Conservation (phyloP, 225 moss, liverwort and hornwort species). For the Physcomitrium patens region DNA sequence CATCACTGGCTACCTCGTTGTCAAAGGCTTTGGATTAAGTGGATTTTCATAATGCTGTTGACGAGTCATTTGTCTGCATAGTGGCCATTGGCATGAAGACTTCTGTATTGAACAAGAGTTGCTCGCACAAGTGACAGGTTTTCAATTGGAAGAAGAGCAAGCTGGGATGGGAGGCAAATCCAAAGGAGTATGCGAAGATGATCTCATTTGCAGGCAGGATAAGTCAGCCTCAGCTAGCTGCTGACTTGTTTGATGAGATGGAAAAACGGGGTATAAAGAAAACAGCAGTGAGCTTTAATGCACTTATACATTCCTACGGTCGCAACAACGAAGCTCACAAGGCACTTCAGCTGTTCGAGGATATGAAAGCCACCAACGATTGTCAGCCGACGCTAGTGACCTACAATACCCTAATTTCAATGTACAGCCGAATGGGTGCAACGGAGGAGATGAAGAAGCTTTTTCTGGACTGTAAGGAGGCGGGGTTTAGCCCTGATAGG, state of each 20-base stretch:
- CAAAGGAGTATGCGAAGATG: conserved; percentile 98
- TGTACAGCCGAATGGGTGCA: conserved; percentile 83
- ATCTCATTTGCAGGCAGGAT: conserved; percentile 90
- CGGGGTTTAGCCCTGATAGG: conserved; percentile 85
- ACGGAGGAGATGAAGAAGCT: conserved; percentile 71
- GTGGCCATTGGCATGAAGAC: conserved; percentile 3
- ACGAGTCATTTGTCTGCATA: neutral
- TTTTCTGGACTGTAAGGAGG: conserved; percentile 67
- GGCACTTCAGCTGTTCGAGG: conserved; percentile 69
- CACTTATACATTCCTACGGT: conserved; percentile 91
- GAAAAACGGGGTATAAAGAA: conserved; percentile 74
- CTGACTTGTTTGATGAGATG: conserved; percentile 75
- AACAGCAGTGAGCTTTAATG: conserved; percentile 76
- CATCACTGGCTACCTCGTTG: neutral
- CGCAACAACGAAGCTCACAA: conserved; percentile 69
- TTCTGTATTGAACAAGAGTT: conserved; percentile 27
- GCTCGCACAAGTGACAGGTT: conserved; percentile 57
- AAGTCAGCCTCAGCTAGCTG: conserved; percentile 74
- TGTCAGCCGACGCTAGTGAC: conserved; percentile 95
- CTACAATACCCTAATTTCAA: conserved; percentile 94
- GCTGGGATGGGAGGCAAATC: conserved; percentile 69
- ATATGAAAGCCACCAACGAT: conserved; percentile 74
- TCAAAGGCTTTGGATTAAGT: neutral
- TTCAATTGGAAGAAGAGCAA: conserved; percentile 96
- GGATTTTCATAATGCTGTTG: neutral